phyloP scores from a whole-genome alignment of 306 rosid genomes.

The Vicia villosa region DNA sequence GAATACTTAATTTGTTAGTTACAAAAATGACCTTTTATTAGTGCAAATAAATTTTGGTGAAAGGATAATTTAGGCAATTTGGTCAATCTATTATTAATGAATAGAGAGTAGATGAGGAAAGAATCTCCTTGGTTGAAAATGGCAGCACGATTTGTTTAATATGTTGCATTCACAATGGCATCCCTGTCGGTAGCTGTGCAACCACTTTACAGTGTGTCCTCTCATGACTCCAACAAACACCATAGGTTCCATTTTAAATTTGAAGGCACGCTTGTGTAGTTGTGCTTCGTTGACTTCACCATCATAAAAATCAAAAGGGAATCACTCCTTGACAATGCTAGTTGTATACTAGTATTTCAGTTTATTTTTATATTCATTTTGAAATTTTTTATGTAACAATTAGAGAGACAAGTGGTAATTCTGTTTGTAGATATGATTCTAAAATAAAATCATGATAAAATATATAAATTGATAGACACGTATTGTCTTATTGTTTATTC shows the following conservation, averaged over 20 bases:
- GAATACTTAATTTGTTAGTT: no score
- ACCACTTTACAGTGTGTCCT: slow-evolving; percentile 4
- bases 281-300: slow-evolving; percentile 35
- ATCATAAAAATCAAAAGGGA: slow-evolving; percentile 27
- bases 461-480: no score
- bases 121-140: slow-evolving; percentile 29
- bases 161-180: slow-evolving; percentile 30
- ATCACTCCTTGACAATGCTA: neutral
- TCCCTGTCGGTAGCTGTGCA: slow-evolving; percentile 27
- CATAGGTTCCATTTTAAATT: slow-evolving; percentile 13
- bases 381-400: neutral
- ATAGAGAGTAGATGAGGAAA: no score
- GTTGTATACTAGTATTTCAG: neutral
- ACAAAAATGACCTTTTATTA: no score
- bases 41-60: no score
- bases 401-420: neutral
- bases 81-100: no score
- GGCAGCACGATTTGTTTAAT: neutral
- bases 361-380: neutral
- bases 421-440: no score
- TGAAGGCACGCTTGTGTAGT: slow-evolving; percentile 30
- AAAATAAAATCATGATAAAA: no score
- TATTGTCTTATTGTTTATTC: no score
- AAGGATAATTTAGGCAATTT: no score
- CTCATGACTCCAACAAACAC: slow-evolving; percentile 29